Evolutionary conservation across 73 alveolate species (phyloP).

Genomic region (Symbiodinium pilosum): DNA sequence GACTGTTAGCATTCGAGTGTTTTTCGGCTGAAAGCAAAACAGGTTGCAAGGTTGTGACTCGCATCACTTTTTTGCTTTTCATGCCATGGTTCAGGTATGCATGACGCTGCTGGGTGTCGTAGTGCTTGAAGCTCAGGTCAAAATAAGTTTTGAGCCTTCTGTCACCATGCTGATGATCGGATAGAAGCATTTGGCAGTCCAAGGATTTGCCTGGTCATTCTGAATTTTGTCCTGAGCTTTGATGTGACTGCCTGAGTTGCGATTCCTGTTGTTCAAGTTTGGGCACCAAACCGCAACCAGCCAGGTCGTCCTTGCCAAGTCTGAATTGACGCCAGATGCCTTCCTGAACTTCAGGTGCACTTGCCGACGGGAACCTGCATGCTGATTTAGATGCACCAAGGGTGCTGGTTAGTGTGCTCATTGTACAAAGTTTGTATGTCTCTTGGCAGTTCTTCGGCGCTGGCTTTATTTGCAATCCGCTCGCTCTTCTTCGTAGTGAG

Average conservation of each 20-base stretch:
- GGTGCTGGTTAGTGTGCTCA: too few species aligned
- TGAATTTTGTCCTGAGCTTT: slow-evolving; percentile 14
- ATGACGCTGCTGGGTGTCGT: slow-evolving; percentile 43
- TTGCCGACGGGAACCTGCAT: background rate
- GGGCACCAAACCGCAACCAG: background rate
- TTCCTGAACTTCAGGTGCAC: slow-evolving; percentile 36
- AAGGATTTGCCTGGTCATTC: slow-evolving; percentile 57
- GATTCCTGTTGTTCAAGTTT: background rate
- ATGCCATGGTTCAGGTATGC: slow-evolving; percentile 18
- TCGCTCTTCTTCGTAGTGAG: slow-evolving; percentile 68
- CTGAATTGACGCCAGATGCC: slow-evolving; percentile 30
- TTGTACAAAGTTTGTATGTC: background rate
- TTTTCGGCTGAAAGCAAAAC: too few species aligned
- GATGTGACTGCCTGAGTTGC: slow-evolving; percentile 9
- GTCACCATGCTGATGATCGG: too few species aligned
- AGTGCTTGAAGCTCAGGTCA: background rate
- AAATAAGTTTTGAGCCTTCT: too few species aligned
- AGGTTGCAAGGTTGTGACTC: too few species aligned
- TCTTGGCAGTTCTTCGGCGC: slow-evolving; percentile 56
- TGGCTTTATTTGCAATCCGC: slow-evolving; percentile 68
- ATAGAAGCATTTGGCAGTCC: background rate
- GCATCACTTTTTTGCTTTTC: too few species aligned
- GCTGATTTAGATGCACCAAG: background rate
- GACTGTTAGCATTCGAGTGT: background rate
- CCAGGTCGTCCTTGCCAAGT: slow-evolving; percentile 62